A percentile compares a stretch with the other conserved stretches of the same genome.
These are phyloP conservation scores for Xylaria acuta DNA, from an alignment of 495 filamentous ascomycete species.

Conservation along the genomic window DNA sequence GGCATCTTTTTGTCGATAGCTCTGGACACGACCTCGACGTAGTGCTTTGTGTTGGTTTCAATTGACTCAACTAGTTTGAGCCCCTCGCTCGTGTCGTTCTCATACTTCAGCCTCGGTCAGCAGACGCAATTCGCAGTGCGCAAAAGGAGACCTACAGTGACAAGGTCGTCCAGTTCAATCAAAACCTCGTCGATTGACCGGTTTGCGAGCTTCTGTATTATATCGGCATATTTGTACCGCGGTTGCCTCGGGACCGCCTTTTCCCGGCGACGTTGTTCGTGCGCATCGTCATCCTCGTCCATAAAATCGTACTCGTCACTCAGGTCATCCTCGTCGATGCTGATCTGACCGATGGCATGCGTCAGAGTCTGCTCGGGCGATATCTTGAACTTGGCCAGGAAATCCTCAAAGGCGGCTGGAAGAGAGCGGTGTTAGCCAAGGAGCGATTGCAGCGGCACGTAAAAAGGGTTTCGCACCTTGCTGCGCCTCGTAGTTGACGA, in stretches of 20 bases:
- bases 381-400: conserved; percentile 87
- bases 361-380: conserved; percentile 74
- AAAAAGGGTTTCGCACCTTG: conserved; percentile 60
- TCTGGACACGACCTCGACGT: conserved; percentile 87
- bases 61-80: conserved; percentile 84
- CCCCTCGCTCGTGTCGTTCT: conserved; percentile 69
- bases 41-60: conserved; percentile 90
- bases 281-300: conserved; percentile 77
- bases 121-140: not conserved
- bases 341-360: conserved; percentile 79
- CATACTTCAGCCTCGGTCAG: conserved; percentile 62
- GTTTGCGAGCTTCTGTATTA: conserved; percentile 87
- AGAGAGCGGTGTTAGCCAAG: conserved; percentile 29
- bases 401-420: conserved; percentile 82
- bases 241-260: conserved; percentile 56
- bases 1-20: conserved; percentile 91
- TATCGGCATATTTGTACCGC: conserved; percentile 87
- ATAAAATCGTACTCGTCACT: conserved; percentile 96
- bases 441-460: conserved; percentile 11
- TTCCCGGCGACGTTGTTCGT: conserved; percentile 52
- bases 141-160: conserved; percentile 58
- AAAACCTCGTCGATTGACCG: conserved; percentile 73
- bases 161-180: conserved; percentile 89
- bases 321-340: conserved; percentile 85
- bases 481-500: conserved; percentile 87